Evolutionary conservation across 257 asterid genomes (phyloP).

Genomic region (Jacaranda mimosifolia): DNA sequence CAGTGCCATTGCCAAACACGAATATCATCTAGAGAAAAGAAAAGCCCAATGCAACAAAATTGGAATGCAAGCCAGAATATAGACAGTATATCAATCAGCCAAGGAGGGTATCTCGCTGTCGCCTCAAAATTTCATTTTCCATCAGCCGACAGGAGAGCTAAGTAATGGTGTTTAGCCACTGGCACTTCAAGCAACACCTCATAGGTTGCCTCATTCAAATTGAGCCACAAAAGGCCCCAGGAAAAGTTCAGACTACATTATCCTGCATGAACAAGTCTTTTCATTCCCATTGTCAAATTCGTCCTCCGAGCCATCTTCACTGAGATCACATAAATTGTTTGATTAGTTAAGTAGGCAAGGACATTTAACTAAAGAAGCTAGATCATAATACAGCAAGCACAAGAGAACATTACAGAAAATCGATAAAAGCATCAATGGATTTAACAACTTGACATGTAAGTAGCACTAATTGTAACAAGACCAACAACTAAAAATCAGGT

Average conservation of each 20-base stretch:
- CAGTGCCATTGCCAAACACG: slow-evolving; percentile 36
- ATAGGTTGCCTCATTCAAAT: slow-evolving; percentile 19
- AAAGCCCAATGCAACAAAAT: slow-evolving; percentile 43
- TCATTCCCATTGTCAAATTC: slow-evolving; percentile 66
- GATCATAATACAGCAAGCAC: neutral
- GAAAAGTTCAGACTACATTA: slow-evolving; percentile 65
- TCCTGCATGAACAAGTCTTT: slow-evolving; percentile 78
- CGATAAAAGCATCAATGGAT: neutral
- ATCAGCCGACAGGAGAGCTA: slow-evolving; percentile 30
- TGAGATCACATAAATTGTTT: slow-evolving; percentile 48
- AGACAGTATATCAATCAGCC: slow-evolving; percentile 42
- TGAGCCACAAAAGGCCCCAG: slow-evolving; percentile 9
- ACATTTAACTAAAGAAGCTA: neutral
- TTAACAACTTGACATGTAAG: neutral
- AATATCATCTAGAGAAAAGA: slow-evolving; percentile 33
- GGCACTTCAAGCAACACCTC: slow-evolving; percentile 38
- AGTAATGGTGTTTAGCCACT: slow-evolving; percentile 26
- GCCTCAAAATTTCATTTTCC: slow-evolving; percentile 31
- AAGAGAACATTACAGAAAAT: neutral
- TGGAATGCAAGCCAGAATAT: slow-evolving; percentile 46
- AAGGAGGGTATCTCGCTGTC: slow-evolving; percentile 26
- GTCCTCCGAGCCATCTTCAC: slow-evolving; percentile 82
- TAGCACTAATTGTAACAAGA: neutral
- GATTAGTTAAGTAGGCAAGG: slow-evolving; percentile 36
- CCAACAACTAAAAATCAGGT: neutral